Conservation (phyloP, 2,329 filamentous ascomycete species). For the Penicillium sclerotiorum region DNA sequence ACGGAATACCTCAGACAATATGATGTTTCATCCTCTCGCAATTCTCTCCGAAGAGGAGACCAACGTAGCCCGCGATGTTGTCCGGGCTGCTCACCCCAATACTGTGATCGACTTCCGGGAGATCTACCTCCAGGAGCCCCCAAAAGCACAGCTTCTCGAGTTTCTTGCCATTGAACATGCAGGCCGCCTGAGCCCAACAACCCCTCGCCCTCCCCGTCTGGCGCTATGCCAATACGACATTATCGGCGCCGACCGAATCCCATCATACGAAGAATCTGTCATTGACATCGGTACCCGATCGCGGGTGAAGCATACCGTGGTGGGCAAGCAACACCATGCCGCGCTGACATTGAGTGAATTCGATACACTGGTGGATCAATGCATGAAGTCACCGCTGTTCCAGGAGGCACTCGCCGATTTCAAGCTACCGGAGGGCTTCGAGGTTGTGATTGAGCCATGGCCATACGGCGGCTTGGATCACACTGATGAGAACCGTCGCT, state of each 20-base stretch:
- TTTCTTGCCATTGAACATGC: conserved; percentile 55
- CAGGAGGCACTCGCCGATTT: conserved; percentile 55
- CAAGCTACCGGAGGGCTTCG: conserved; percentile 57
- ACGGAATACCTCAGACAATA: neutral
- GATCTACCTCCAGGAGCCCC: conserved; percentile 55
- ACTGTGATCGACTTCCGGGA: conserved; percentile 50
- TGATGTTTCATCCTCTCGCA: conserved; percentile 36
- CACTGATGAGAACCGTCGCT: conserved; percentile 51
- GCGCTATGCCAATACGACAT: conserved; percentile 61
- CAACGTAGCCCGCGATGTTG: conserved; percentile 37
- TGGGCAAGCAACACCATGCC: conserved; percentile 53
- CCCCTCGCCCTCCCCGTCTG: conserved; percentile 51
- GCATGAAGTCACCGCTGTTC: conserved; percentile 56
- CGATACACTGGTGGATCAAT: conserved; percentile 51
- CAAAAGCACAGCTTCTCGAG: conserved; percentile 51
- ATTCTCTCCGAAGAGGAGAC: conserved; percentile 39
- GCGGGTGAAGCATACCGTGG: conserved; percentile 48
- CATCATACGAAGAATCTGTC: conserved; percentile 58
- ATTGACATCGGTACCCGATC: conserved; percentile 50
- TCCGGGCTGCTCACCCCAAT: conserved; percentile 31
- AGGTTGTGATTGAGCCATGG: conserved; percentile 60
- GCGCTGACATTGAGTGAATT: conserved; percentile 53
- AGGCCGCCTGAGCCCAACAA: conserved; percentile 41
- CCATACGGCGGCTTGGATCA: conserved; percentile 58
- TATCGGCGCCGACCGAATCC: conserved; percentile 54